Conservation (phyloP, 2,329 filamentous ascomycete species). For the Epichloe scottii region DNA sequence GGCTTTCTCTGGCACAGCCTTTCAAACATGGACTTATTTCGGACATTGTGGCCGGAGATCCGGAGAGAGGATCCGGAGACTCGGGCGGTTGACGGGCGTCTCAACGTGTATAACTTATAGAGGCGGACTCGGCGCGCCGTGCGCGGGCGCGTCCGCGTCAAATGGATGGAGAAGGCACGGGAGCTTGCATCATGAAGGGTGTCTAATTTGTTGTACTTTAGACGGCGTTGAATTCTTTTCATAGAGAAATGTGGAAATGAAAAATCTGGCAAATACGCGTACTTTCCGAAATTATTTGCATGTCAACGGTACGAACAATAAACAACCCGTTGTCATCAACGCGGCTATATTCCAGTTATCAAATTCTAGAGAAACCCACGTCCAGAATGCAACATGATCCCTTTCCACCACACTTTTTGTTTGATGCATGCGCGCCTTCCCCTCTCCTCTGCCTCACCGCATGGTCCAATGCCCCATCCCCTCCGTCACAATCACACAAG, state of each 20-base stretch:
- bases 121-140: conserved; percentile 21
- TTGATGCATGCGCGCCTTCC: no score
- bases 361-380: no score
- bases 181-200: conserved; percentile 21
- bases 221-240: conserved; percentile 21
- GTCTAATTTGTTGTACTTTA: conserved; percentile 30
- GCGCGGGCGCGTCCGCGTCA: conserved; percentile 16
- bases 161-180: conserved; percentile 15
- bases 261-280: not conserved
- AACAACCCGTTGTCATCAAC: no score
- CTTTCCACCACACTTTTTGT: no score
- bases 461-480: not conserved
- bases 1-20: conserved; percentile 8
- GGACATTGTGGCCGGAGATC: not conserved
- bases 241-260: conserved; percentile 29
- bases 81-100: conserved; percentile 7
- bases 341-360: no score
- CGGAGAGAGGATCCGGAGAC: not conserved
- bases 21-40: not conserved
- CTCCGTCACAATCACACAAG: not conserved
- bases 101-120: conserved; percentile 23
- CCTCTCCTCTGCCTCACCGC: no score
- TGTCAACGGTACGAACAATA: no score
- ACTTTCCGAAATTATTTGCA: no score
- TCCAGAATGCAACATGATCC: no score